phyloP scores from a whole-genome alignment of 2,329 filamentous ascomycete species.

The Fusarium camptoceras region DNA sequence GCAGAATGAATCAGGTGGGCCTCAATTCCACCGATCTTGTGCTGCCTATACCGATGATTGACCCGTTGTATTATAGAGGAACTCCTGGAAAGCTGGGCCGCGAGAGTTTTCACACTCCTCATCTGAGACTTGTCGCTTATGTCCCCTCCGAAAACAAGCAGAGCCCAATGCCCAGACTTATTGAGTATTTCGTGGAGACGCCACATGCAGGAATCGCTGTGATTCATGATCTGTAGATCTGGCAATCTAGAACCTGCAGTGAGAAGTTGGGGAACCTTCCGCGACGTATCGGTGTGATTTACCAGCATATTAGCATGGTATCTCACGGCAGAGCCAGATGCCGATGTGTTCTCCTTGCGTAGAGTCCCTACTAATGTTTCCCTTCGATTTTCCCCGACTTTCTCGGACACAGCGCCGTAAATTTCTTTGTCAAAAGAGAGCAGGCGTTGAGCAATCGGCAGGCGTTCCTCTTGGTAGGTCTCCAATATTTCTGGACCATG shows the following conservation, averaged over 20 bases:
- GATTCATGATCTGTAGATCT: background rate
- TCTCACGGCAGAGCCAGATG: background rate
- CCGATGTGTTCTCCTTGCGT: background rate
- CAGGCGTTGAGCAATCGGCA: background rate
- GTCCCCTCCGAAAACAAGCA: background rate
- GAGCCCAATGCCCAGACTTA: background rate
- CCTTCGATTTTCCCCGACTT: background rate
- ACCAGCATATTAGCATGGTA: background rate
- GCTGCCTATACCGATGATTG: background rate
- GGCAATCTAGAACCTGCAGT: background rate
- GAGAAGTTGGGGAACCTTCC: background rate
- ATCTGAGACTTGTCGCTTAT: background rate
- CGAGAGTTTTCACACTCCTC: background rate
- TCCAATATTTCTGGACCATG: background rate
- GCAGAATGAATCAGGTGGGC: background rate
- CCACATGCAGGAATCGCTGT: background rate
- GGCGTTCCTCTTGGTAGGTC: background rate
- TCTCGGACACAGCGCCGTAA: background rate
- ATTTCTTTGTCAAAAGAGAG: background rate
- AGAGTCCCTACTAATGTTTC: background rate
- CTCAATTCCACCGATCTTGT: background rate
- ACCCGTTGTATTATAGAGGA: background rate
- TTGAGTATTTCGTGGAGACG: background rate
- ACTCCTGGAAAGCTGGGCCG: background rate
- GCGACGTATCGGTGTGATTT: background rate